Evolutionary conservation across 495 filamentous ascomycete genomes (phyloP).

Genomic region (Cenococcum geophilum): DNA sequence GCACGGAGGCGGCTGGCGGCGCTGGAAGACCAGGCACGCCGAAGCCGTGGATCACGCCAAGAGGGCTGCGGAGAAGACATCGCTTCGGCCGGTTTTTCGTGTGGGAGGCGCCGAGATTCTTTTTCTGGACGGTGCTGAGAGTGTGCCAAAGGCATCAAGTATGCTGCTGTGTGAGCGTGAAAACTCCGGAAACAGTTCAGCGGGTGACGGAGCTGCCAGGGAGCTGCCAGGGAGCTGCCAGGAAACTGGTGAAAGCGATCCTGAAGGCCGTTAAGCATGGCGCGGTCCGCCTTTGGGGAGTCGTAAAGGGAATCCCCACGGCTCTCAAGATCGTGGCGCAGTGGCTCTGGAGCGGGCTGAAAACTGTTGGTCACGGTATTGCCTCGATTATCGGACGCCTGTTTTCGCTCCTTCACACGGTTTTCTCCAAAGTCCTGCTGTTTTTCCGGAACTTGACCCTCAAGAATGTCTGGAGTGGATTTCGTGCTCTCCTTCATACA

Average conservation of each 20-base stretch:
- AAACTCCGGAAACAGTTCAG: slow-evolving; percentile 26
- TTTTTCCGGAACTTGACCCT: slow-evolving; percentile 41
- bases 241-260: neutral
- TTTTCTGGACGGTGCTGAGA: slow-evolving; percentile 35
- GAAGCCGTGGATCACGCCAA: slow-evolving; percentile 28
- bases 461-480: slow-evolving; percentile 39
- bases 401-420: slow-evolving; percentile 39
- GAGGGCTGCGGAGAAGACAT: slow-evolving; percentile 24
- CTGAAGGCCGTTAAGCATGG: slow-evolving; percentile 6
- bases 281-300: slow-evolving; percentile 12
- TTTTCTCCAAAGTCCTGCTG: slow-evolving; percentile 33
- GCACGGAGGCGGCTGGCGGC: slow-evolving; percentile 29
- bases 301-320: slow-evolving; percentile 34
- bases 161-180: slow-evolving; percentile 30
- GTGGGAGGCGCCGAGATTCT: slow-evolving; percentile 34
- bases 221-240: slow-evolving; percentile 19
- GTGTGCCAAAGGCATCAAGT: neutral
- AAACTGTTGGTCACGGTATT: slow-evolving; percentile 31
- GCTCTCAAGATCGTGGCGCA: slow-evolving; percentile 28
- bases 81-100: slow-evolving; percentile 31
- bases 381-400: slow-evolving; percentile 29
- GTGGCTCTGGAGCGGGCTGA: slow-evolving; percentile 38
- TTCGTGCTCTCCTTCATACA: slow-evolving; percentile 32
- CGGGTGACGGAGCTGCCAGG: slow-evolving; percentile 30
- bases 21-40: slow-evolving; percentile 24